Base-by-base conservation (phyloP, 352 stramenopile species). In the Blastocystis sp. region DNA sequence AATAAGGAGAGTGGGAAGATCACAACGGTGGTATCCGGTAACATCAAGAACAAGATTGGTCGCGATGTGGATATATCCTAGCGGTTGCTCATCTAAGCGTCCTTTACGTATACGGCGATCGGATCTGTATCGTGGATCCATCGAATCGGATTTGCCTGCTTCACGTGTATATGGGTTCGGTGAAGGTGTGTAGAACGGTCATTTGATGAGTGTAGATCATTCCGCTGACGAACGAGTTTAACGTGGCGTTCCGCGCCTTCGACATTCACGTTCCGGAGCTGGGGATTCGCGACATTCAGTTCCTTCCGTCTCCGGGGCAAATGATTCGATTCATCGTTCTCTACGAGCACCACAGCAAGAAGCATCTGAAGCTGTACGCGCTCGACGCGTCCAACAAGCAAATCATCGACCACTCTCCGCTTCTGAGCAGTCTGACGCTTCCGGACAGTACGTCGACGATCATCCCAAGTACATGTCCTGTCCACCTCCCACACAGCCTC, bases 51-150 rank as follows among this genome's bases (percentile, higher is more conserved):
- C 44, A 59, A 44, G 27, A 64, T 63, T 48, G 69, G 69, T 32
- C 44, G 69, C 36, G n/a, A 4, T 65, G 69, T 81, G 34, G 69
- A 81, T 32, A 81, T 81, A 81, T 81, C 69, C 53, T 81, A 40
- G 24, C 36, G 36, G 42, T 44, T 46, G 14, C 0, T n/a, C 9
- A 48, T 46, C 18, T 59, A 1, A 36, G 7, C 21, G 36, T 81
- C 69, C 24, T 81, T 81, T 21, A 81, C 27, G 14, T 0, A 14
- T 51, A 81, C 18, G 34, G 34, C 21, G 69, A 32, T 61, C 27
- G n/a, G 8, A 81, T 81, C 29, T 81, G 69, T 42, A 11, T 24
- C 9, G 69, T 81, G n/a, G 69, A 81, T 64, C 69, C 69, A n/a
- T 44, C 69, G 1, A 81, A 65, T 44, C 69, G 69, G 1, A 64